Conservation (phyloP, 495 filamentous ascomycete genomes). For the Aspergillus steynii region DNA sequence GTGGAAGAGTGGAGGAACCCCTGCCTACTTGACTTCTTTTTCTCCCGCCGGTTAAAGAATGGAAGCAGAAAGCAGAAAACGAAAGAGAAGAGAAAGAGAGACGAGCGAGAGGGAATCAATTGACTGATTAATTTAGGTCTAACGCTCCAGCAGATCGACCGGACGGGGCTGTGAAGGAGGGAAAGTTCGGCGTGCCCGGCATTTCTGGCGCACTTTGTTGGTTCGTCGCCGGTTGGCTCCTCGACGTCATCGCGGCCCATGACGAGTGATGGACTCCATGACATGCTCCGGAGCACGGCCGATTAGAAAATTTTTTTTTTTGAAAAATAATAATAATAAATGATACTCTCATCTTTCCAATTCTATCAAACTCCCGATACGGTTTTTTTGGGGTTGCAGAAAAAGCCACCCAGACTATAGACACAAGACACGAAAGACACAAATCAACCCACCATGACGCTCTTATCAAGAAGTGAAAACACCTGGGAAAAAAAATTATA, state of each 20-base stretch:
- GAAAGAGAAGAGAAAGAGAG: constrained; percentile 7
- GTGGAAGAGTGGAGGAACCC: neutral
- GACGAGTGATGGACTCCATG: no score
- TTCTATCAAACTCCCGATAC: no score
- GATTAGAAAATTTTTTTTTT: no score
- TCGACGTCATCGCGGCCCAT: neutral
- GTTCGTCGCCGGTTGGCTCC: neutral
- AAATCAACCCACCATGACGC: no score
- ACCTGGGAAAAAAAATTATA: constrained; percentile 3
- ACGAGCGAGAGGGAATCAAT: neutral
- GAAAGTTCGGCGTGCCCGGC: neutral
- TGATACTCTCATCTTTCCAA: no score
- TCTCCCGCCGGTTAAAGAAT: constrained; percentile 4
- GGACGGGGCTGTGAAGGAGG: neutral
- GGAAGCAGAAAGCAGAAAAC: constrained; percentile 6
- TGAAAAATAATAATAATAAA: no score
- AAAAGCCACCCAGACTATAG: no score
- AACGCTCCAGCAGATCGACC: neutral
- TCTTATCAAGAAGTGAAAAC: neutral
- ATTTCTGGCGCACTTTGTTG: neutral
- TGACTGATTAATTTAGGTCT: neutral
- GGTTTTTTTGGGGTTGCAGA: no score
- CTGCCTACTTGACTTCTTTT: constrained; percentile 1
- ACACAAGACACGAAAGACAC: no score
- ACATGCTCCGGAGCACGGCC: no score